Conservation (phyloP, 257 asterid species). For the Solanum arcanum region DNA sequence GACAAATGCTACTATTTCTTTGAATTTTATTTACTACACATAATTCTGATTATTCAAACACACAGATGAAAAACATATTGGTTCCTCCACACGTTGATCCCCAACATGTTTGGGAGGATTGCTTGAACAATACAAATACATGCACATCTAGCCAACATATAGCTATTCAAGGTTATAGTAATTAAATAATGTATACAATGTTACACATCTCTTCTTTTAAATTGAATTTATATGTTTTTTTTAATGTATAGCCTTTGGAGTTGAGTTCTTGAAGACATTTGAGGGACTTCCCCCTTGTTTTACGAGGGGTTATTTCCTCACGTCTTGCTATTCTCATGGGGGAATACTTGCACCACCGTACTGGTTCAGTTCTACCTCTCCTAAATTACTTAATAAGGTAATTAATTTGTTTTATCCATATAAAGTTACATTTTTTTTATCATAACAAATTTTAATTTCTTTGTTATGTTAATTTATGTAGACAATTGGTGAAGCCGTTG, state of each 20-base stretch:
- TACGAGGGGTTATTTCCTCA: background rate
- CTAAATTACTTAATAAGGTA: background rate
- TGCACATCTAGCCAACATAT: background rate
- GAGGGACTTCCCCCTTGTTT: background rate
- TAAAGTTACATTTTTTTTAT: background rate
- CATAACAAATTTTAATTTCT: too few species aligned
- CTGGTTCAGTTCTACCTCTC: background rate
- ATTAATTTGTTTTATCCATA: too few species aligned
- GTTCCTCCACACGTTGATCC: background rate
- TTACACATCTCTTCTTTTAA: background rate
- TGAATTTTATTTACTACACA: too few species aligned
- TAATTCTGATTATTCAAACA: too few species aligned
- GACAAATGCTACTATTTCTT: too few species aligned
- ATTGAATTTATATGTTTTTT: background rate
- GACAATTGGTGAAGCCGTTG: too few species aligned
- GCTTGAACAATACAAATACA: background rate
- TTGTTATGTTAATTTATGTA: too few species aligned
- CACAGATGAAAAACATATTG: background rate
- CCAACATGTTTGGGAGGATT: background rate
- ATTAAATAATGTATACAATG: background rate
- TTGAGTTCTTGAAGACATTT: background rate
- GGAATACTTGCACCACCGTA: accelerated
- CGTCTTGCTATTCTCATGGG: background rate
- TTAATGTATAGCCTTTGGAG: background rate
- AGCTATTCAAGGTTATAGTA: background rate